These are phyloP conservation scores for Vicia faba DNA, from an alignment of 306 rosid genomes.

Conservation along the genomic window DNA sequence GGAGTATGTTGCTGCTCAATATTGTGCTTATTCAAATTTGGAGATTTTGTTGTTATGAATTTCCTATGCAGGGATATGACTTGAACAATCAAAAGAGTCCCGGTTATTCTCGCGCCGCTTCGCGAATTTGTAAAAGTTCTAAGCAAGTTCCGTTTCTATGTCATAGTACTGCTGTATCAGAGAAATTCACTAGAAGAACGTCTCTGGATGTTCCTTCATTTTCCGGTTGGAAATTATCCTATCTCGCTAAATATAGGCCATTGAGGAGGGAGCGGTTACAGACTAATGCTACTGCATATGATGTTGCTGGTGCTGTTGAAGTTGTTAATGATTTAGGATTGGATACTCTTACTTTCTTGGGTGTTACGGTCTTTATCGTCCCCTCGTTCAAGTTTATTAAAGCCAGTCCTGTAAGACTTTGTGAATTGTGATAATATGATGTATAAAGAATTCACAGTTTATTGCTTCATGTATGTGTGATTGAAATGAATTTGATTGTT, in stretches of 20 bases:
- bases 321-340: slow-evolving; percentile 89
- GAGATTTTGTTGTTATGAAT: neutral
- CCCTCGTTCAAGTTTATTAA: slow-evolving; percentile 79
- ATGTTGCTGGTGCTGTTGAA: slow-evolving; percentile 76
- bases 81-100: slow-evolving; percentile 35
- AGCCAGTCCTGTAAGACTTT: slow-evolving; percentile 53
- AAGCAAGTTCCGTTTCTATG: slow-evolving; percentile 43
- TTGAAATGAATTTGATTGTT: slow-evolving; percentile 34
- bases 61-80: slow-evolving; percentile 43
- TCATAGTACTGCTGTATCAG: slow-evolving; percentile 39
- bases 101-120: slow-evolving; percentile 28
- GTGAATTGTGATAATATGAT: neutral
- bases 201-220: slow-evolving; percentile 39
- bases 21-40: too few relatives aligned
- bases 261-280: slow-evolving; percentile 45
- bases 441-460: slow-evolving; percentile 5
- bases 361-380: slow-evolving; percentile 79
- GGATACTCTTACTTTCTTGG: slow-evolving; percentile 88
- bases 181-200: slow-evolving; percentile 37
- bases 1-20: neutral
- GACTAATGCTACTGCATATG: slow-evolving; percentile 51
- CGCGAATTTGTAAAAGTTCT: slow-evolving; percentile 48
- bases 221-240: slow-evolving; percentile 40
- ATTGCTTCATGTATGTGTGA: slow-evolving; percentile 23
- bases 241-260: slow-evolving; percentile 43